phyloP scores from a whole-genome alignment of 352 stramenopile genomes.

The Globisporangium paddicum region DNA sequence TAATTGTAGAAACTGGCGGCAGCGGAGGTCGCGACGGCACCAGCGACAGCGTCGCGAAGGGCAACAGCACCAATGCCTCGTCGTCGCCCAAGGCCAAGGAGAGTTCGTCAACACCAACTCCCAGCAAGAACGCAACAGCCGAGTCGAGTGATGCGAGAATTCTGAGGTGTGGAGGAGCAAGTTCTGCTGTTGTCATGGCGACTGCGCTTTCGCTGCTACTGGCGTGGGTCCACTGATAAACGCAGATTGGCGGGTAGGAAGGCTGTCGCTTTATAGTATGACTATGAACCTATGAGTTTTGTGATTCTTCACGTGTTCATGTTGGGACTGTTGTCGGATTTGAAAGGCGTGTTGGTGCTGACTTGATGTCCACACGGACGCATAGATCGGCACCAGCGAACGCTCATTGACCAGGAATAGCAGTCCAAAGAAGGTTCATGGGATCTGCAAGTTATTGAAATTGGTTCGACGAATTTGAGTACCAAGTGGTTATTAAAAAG shows the following conservation, averaged over 20 bases:
- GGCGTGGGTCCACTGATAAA: conserved; percentile 3
- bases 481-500: background rate
- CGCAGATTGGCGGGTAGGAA: too few relatives aligned
- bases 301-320: too few relatives aligned
- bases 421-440: background rate
- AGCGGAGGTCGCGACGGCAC: conserved; percentile 10
- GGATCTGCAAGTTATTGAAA: background rate
- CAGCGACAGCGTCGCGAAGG: background rate
- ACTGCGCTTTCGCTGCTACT: background rate
- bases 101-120: background rate
- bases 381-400: background rate
- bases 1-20: conserved; percentile 2
- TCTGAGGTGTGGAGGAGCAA: background rate
- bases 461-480: background rate
- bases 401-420: background rate
- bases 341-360: background rate
- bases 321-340: background rate
- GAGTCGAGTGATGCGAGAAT: background rate
- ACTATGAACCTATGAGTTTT: background rate
- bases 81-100: conserved; percentile 5
- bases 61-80: background rate
- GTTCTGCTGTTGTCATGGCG: background rate
- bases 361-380: background rate
- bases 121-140: background rate
- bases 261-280: background rate